Evolutionary conservation across 768 basidiomycete species (phyloP).

Genomic region (Lactarius vividus): DNA sequence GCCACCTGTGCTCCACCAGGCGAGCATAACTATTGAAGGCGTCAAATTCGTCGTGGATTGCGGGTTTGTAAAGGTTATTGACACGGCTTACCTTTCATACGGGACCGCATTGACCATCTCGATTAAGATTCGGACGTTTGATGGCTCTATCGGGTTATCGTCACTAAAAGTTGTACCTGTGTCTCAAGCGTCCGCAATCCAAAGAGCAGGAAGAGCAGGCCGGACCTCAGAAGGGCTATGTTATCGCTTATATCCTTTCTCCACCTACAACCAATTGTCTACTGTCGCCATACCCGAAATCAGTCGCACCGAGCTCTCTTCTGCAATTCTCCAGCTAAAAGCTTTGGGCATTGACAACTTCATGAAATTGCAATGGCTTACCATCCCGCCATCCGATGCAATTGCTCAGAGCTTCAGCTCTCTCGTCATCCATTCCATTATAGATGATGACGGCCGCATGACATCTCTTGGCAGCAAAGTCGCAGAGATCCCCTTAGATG

Average conservation of each 20-base stretch:
- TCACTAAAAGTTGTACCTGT: constrained; percentile 80
- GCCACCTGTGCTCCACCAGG: constrained; percentile 45
- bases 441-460: constrained; percentile 77
- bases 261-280: constrained; percentile 57
- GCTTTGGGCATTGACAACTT: constrained; percentile 93
- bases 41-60: constrained; percentile 92
- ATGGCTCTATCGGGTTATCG: constrained; percentile 81
- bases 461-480: constrained; percentile 79
- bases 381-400: constrained; percentile 81
- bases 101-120: neutral
- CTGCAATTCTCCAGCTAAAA: constrained; percentile 91
- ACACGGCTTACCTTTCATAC: neutral
- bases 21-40: constrained; percentile 95
- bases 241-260: constrained; percentile 82
- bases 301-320: constrained; percentile 84
- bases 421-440: constrained; percentile 75
- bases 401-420: constrained; percentile 85
- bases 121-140: constrained; percentile 80
- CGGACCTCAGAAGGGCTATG: constrained; percentile 90
- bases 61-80: constrained; percentile 86
- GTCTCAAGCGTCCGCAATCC: constrained; percentile 86
- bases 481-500: constrained; percentile 92
- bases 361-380: constrained; percentile 95
- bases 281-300: constrained; percentile 84
- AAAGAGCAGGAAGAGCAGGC: constrained; percentile 93